These are phyloP conservation scores for Starmerella apis DNA, from an alignment of 805 yeast species.

Conservation along the genomic window DNA sequence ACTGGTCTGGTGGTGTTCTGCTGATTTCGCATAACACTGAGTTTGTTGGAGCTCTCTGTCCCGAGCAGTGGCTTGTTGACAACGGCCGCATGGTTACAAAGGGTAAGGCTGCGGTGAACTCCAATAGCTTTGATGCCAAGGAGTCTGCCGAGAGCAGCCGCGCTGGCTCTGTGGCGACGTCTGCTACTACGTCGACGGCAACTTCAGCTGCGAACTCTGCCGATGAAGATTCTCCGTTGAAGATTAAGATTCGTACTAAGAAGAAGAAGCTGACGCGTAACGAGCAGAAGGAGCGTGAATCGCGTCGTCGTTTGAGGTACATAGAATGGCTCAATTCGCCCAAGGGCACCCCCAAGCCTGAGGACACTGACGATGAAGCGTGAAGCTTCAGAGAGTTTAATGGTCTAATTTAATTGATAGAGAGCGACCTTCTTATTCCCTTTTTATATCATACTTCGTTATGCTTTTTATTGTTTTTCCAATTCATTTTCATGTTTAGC, in stretches of 20 bases:
- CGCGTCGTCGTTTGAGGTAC: conserved; percentile 87
- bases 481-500: neutral
- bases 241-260: conserved; percentile 82
- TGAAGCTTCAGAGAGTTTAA: neutral
- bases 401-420: neutral
- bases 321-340: conserved; percentile 92
- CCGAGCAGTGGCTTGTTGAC: conserved; percentile 96
- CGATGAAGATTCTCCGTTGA: conserved; percentile 81
- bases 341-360: conserved; percentile 95
- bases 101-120: conserved; percentile 62
- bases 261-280: conserved; percentile 98
- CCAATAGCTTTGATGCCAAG: conserved; percentile 66
- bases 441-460: neutral
- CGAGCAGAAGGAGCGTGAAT: conserved; percentile 82
- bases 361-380: conserved; percentile 87
- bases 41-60: conserved; percentile 93
- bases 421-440: neutral
- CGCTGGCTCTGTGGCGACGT: conserved; percentile 29
- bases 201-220: conserved; percentile 34
- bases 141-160: conserved; percentile 44
- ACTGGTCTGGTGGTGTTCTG: conserved; percentile 96
- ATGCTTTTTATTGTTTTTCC: neutral
- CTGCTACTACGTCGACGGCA: conserved; percentile 41
- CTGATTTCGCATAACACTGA: conserved; percentile 97
- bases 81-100: conserved; percentile 80